These are phyloP conservation scores for Sclerotinia glacialis DNA, from an alignment of 2,329 filamentous ascomycete genomes.

Conservation along the genomic window DNA sequence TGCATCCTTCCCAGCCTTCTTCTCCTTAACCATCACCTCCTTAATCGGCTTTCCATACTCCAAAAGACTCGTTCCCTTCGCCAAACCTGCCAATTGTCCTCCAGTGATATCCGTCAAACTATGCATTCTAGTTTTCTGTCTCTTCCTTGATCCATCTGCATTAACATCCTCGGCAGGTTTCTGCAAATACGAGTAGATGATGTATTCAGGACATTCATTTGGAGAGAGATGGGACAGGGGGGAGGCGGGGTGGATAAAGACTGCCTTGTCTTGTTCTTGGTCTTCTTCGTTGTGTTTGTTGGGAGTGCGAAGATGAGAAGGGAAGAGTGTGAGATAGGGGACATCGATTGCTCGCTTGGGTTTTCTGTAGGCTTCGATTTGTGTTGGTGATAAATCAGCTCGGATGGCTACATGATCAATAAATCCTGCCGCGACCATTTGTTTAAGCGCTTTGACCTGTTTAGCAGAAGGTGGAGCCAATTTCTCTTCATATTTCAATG, in stretches of 20 bases:
- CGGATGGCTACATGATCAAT: slow-evolving; percentile 93
- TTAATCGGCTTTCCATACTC: slow-evolving; percentile 89
- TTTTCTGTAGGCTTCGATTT: slow-evolving; percentile 63
- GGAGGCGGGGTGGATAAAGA: slow-evolving; percentile 86
- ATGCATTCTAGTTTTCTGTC: slow-evolving; percentile 81
- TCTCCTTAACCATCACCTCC: slow-evolving; percentile 53
- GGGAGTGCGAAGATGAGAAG: slow-evolving; percentile 48
- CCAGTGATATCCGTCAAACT: slow-evolving; percentile 77
- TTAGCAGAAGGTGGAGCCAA: slow-evolving; percentile 60
- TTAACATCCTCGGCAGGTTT: slow-evolving; percentile 49
- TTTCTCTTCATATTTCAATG: slow-evolving; percentile 53
- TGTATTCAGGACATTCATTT: slow-evolving; percentile 78
- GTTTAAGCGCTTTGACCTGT: slow-evolving; percentile 77
- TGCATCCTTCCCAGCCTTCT: slow-evolving; percentile 39
- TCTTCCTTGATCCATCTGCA: slow-evolving; percentile 47
- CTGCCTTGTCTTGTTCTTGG: slow-evolving; percentile 52
- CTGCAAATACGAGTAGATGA: slow-evolving; percentile 85
- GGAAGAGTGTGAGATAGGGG: slow-evolving; percentile 82
- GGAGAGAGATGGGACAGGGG: slow-evolving; percentile 67
- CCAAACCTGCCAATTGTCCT: slow-evolving; percentile 71
- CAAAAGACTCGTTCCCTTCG: slow-evolving; percentile 80
- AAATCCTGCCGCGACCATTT: slow-evolving; percentile 89
- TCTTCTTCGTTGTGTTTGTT: slow-evolving; percentile 40
- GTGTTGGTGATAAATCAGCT: slow-evolving; percentile 75
- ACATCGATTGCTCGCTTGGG: slow-evolving; percentile 88